A percentile compares a stretch with the other conserved stretches of the same genome.
phyloP scores from a whole-genome alignment of 257 asterid species.

The Hygrophila difformis region DNA sequence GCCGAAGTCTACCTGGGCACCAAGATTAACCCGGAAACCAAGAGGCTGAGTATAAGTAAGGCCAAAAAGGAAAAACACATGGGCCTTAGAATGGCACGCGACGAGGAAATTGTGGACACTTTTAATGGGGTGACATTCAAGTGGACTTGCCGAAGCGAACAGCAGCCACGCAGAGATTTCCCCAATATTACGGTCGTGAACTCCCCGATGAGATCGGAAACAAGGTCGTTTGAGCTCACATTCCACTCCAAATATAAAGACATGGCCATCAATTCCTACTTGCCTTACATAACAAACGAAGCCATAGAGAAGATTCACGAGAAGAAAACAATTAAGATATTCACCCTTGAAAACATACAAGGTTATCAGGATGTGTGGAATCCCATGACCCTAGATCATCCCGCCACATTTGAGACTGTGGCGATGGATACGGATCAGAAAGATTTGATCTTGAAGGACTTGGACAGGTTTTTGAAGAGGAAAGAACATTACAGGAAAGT shows the following conservation, averaged over 20 bases:
- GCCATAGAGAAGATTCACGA: slow-evolving; percentile 24
- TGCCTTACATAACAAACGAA: slow-evolving; percentile 27
- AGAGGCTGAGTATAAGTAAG: slow-evolving; percentile 48
- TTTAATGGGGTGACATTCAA: slow-evolving; percentile 31
- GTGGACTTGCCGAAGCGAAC: slow-evolving; percentile 42
- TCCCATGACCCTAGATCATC: slow-evolving; percentile 23
- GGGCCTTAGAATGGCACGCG: slow-evolving; percentile 33
- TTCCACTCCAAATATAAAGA: slow-evolving; percentile 39
- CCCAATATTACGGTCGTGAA: slow-evolving; percentile 33
- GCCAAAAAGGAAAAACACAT: slow-evolving; percentile 34
- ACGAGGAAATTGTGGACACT: slow-evolving; percentile 30
- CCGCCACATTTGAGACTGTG: too few relatives aligned
- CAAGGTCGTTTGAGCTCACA: too few relatives aligned
- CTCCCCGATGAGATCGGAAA: slow-evolving; percentile 30
- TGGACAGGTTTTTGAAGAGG: too few relatives aligned
- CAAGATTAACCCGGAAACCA: slow-evolving; percentile 31
- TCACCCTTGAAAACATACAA: slow-evolving; percentile 28
- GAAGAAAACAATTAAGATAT: slow-evolving; percentile 38
- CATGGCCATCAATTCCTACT: slow-evolving; percentile 30
- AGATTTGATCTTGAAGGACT: too few relatives aligned
- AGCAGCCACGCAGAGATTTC: slow-evolving; percentile 12
- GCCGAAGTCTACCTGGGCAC: slow-evolving; percentile 44
- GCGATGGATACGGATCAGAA: too few relatives aligned
- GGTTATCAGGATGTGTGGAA: slow-evolving; percentile 29
- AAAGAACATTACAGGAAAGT: too few relatives aligned